Evolutionary conservation across 2,329 filamentous ascomycete species (phyloP).

Genomic region (Exophiala bonariae): DNA sequence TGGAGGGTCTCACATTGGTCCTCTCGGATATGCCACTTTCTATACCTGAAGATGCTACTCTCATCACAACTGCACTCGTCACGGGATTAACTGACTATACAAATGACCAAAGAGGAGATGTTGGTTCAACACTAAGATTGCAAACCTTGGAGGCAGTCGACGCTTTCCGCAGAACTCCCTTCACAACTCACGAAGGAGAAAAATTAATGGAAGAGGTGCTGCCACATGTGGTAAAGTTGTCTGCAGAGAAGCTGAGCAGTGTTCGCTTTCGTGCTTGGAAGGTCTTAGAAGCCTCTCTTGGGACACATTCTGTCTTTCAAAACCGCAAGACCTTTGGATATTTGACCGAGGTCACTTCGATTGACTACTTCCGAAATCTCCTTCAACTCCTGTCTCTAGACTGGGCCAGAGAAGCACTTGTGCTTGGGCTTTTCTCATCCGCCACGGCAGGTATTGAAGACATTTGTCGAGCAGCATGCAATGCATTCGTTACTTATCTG

Average conservation of each 20-base stretch:
- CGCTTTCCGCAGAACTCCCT: constrained; percentile 31
- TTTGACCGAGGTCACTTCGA: constrained; percentile 45
- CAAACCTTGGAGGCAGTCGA: constrained; percentile 71
- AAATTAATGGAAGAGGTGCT: constrained; percentile 12
- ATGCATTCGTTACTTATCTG: constrained; percentile 38
- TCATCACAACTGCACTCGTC: constrained; percentile 31
- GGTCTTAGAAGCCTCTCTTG: constrained; percentile 43
- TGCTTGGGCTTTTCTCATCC: constrained; percentile 47
- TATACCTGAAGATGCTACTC: not conserved
- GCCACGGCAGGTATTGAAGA: constrained; percentile 46
- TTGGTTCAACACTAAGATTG: constrained; percentile 81
- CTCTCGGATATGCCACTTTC: constrained; percentile 3
- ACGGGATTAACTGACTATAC: constrained; percentile 79
- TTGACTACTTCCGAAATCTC: constrained; percentile 44
- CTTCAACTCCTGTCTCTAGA: constrained; percentile 37
- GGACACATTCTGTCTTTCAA: not conserved
- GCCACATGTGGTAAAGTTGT: constrained; percentile 62
- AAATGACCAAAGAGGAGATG: constrained; percentile 81
- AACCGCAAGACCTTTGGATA: constrained; percentile 35
- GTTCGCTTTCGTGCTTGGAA: constrained; percentile 62
- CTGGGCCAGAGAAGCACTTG: constrained; percentile 38
- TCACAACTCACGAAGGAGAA: not conserved
- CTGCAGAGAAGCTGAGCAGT: constrained; percentile 86
- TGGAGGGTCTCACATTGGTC: constrained; percentile 20
- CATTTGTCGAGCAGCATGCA: constrained; percentile 42